Percentiles rank a stretch among this genome's conserved stretches.
These are phyloP conservation scores for Lachancea sp. DNA, from an alignment of 805 yeast genomes.

Conservation along the genomic window DNA sequence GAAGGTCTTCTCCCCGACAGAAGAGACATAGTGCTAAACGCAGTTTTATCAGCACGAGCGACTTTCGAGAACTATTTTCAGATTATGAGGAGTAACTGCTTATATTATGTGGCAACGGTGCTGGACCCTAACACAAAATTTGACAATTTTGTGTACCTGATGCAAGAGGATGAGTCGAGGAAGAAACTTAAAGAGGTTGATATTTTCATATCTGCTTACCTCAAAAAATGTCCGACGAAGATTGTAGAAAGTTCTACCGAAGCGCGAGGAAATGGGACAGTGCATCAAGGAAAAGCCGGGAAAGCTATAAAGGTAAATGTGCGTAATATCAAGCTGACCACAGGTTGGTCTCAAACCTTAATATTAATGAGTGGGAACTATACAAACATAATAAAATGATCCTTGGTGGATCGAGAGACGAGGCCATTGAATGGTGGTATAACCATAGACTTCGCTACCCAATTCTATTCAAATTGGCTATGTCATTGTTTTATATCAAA, in stretches of 20 bases:
- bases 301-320: too few species aligned
- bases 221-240: too few species aligned
- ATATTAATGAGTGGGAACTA: too few species aligned
- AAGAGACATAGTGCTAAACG: conserved; percentile 7
- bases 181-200: neutral
- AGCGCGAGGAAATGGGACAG: too few species aligned
- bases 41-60: conserved; percentile 1
- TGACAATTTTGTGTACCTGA: conserved; percentile 5
- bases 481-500: neutral
- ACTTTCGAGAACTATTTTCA: conserved; percentile 6
- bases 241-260: too few species aligned
- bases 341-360: too few species aligned
- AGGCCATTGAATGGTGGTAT: neutral
- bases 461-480: neutral
- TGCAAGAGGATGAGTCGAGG: conserved; percentile 3
- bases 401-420: neutral
- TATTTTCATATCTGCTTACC: conserved; percentile 3
- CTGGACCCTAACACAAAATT: conserved; percentile 11
- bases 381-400: neutral
- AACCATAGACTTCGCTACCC: neutral
- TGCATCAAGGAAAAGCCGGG: too few species aligned
- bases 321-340: too few species aligned
- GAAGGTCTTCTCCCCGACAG: conserved; percentile 1
- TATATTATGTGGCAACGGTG: conserved; percentile 9
- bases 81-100: conserved; percentile 2